Conservation (phyloP, 805 yeast species). For the Kuraishia floccosa region DNA sequence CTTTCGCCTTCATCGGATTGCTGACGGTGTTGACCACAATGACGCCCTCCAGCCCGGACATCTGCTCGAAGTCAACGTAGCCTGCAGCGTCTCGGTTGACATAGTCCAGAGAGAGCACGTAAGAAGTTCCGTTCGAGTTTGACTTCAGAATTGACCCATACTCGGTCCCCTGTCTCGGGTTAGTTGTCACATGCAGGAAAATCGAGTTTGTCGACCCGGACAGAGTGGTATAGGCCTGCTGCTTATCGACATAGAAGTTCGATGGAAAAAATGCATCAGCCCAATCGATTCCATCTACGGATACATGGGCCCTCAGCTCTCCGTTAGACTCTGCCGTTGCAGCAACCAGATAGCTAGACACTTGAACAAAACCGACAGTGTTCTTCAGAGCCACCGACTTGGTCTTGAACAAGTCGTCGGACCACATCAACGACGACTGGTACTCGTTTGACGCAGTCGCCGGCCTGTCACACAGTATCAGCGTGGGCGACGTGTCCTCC, state of each 20-base stretch:
- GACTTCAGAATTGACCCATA: conserved; percentile 75
- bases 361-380: conserved; percentile 60
- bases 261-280: conserved; percentile 73
- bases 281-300: conserved; percentile 62
- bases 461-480: conserved; percentile 50
- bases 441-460: conserved; percentile 22
- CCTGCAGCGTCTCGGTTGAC: conserved; percentile 69
- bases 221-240: conserved; percentile 64
- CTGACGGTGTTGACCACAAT: conserved; percentile 59
- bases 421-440: conserved; percentile 25
- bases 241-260: conserved; percentile 40
- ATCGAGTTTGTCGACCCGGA: conserved; percentile 60
- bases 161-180: conserved; percentile 37
- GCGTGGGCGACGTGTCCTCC: conserved; percentile 28
- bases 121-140: conserved; percentile 79
- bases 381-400: conserved; percentile 32
- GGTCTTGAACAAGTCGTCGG: conserved; percentile 30
- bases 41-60: conserved; percentile 80
- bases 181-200: conserved; percentile 71
- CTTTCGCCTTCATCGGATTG: conserved; percentile 33
- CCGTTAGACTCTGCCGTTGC: conserved; percentile 42
- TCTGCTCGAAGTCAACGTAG: conserved; percentile 77
- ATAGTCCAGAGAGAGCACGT: conserved; percentile 48
- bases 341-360: conserved; percentile 60
- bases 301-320: conserved; percentile 53